A percentile compares a stretch with the other conserved stretches of the same genome.
Evolutionary conservation across 768 basidiomycete species (phyloP).

Genomic region (Tulasnella sp.): DNA sequence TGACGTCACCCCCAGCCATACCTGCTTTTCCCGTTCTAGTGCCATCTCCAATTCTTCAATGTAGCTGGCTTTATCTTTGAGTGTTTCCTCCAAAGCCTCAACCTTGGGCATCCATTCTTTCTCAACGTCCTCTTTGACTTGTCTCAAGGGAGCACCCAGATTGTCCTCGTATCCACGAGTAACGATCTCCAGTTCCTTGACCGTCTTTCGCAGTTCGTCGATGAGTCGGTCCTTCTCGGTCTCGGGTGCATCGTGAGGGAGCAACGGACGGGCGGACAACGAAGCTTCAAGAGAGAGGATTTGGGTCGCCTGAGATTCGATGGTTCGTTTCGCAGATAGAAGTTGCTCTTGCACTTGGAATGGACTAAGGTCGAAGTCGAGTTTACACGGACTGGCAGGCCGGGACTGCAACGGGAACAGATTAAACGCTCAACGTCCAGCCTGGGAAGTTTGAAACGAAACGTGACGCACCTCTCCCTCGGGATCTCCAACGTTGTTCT

Average conservation of each 20-base stretch:
- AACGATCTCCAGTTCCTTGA: conserved; percentile 71
- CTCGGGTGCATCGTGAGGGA: conserved; percentile 62
- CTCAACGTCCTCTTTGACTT: conserved; percentile 69
- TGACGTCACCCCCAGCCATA: conserved; percentile 36
- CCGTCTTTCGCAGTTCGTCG: conserved; percentile 65
- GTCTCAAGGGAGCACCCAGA: conserved; percentile 60
- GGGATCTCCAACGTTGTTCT: conserved; percentile 72
- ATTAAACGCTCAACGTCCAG: background rate
- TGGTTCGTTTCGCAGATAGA: conserved; percentile 65
- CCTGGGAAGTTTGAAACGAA: background rate
- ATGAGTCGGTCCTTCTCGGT: conserved; percentile 72
- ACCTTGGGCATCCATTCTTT: conserved; percentile 63
- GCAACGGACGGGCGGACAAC: conserved; percentile 62
- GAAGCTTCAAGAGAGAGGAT: conserved; percentile 80
- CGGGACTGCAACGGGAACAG: conserved; percentile 42
- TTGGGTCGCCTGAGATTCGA: conserved; percentile 77
- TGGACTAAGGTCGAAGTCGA: conserved; percentile 86
- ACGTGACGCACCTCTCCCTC: conserved; percentile 47
- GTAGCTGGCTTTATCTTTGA: conserved; percentile 65
- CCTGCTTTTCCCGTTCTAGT: conserved; percentile 75
- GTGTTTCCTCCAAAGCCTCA: conserved; percentile 50
- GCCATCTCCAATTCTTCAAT: conserved; percentile 68
- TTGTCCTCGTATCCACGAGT: conserved; percentile 70
- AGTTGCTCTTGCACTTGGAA: conserved; percentile 85
- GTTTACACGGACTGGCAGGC: conserved; percentile 77